These are phyloP conservation scores for Ogataea sp. DNA, from an alignment of 805 yeast genomes.

Conservation along the genomic window DNA sequence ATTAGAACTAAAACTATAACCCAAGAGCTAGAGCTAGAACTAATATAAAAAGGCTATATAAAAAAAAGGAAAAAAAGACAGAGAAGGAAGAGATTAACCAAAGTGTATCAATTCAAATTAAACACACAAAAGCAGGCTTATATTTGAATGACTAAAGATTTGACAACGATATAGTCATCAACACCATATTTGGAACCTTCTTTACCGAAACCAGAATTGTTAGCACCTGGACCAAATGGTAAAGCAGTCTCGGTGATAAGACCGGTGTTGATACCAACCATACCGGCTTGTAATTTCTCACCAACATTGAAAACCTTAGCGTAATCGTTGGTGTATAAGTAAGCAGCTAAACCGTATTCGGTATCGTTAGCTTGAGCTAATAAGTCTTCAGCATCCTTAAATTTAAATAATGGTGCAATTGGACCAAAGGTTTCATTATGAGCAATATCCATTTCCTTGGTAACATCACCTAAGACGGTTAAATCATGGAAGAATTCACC, in stretches of 20 bases:
- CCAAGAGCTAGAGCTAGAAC: no score
- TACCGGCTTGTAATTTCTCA: conserved; percentile 65
- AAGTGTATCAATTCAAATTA: neutral
- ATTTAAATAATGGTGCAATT: conserved; percentile 61
- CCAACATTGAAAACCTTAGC: conserved; percentile 50
- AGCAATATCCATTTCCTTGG: conserved; percentile 46
- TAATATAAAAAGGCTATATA: no score
- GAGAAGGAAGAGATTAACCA: no score
- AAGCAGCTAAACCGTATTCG: conserved; percentile 72
- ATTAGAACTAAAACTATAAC: no score
- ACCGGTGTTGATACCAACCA: conserved; percentile 80
- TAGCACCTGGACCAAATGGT: conserved; percentile 67
- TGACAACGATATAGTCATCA: conserved; percentile 62
- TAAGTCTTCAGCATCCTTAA: conserved; percentile 58
- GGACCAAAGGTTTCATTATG: conserved; percentile 83
- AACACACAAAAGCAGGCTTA: neutral
- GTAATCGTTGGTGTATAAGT: conserved; percentile 54
- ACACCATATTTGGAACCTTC: conserved; percentile 73
- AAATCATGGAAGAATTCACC: conserved; percentile 63
- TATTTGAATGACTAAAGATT: conserved; percentile 47
- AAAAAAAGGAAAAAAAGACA: no score
- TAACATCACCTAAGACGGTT: conserved; percentile 57
- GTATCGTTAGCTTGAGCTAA: conserved; percentile 54
- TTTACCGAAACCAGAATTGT: conserved; percentile 73
- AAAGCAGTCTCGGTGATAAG: conserved; percentile 58